Percentiles rank a stretch among this genome's conserved stretches.
Evolutionary conservation across 345 rosid species (phyloP).

Genomic region (Lepidium africanum): DNA sequence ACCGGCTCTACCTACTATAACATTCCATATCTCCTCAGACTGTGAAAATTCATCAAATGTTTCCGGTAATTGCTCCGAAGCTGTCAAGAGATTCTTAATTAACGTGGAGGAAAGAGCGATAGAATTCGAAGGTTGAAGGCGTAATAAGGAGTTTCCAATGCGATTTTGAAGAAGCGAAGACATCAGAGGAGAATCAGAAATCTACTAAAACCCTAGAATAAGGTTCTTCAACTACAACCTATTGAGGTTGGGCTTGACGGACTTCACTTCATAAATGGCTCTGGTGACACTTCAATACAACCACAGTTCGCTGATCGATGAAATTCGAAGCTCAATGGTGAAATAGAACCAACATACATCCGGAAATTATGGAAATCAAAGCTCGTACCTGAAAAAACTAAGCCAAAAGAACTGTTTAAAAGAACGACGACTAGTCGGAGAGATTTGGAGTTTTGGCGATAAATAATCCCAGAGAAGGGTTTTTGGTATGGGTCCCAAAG

Average conservation of each 20-base stretch:
- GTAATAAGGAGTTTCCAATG: conserved; percentile 9
- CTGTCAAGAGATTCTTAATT: conserved; percentile 9
- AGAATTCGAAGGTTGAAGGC: conserved; percentile 16
- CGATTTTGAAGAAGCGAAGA: conserved; percentile 10
- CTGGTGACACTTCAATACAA: too few species aligned
- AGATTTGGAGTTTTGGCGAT: too few species aligned
- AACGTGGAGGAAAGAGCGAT: conserved; percentile 10
- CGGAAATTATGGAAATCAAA: not conserved
- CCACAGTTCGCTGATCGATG: not conserved
- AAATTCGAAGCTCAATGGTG: not conserved
- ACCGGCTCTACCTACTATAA: conserved; percentile 27
- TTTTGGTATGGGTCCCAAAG: not conserved
- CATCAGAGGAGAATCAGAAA: conserved; percentile 27
- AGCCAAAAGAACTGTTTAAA: too few species aligned
- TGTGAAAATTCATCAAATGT: conserved; percentile 18
- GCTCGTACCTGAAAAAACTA: conserved; percentile 12
- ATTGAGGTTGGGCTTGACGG: too few species aligned
- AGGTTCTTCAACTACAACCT: not conserved
- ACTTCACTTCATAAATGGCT: too few species aligned
- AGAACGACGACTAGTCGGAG: too few species aligned
- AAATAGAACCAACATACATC: not conserved
- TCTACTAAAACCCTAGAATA: not conserved
- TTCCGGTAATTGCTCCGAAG: conserved; percentile 9
- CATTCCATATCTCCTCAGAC: conserved; percentile 2
- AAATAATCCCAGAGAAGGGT: not conserved